Evolutionary conservation across 345 rosid species (phyloP), one percentile per base, ranked within the genome.

Genomic region (Brassica incana): DNA sequence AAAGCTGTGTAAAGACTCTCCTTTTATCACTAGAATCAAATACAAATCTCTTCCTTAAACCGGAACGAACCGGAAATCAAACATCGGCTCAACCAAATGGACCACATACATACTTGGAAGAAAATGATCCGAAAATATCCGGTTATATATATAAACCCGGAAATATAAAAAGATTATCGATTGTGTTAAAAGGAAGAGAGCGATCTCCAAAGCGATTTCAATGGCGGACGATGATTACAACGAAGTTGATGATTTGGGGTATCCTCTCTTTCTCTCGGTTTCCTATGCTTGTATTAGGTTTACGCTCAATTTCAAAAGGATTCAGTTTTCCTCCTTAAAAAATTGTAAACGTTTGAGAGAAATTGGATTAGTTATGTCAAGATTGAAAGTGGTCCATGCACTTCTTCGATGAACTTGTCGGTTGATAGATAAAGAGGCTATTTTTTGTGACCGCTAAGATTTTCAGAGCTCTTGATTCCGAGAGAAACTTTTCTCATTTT

Each of bases 181-280:
- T 9, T 59, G 11, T 20, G 23, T 58, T 23, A 4, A 54, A 38
- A 10, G 43, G 58, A 64, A 32, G 73, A 48, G 56, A 27, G 16
- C 27, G 45, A 72, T 8, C 77, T 40, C 23, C 29, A 11, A 64
- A 52, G 50, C 54, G 65, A 73, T 71, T 60, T 69, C 76, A 69
- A 90, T 91, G 98, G 98, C 92, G 5, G 95, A 90, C 78, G 97
- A 90, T 0, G 94, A 90, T 56, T 90, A 85, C 81, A 91, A 82
- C 58, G 95, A 91, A 38, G 88, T 85, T 38, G 95, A 91, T 32
- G 92, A 90, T 40, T 81, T 89, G 85, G 93, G 90, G 89, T 89
- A 76, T 4, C 43, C 54, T 58, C 35, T 48, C 65, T 64, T 5
- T 56, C 65, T 18, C 27, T 50, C 45, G 4, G 9, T 71, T 61